Evolutionary conservation across 192 early-diverging fungal genomes (phyloP).

Genomic region (Bifiguratus adelaidae): DNA sequence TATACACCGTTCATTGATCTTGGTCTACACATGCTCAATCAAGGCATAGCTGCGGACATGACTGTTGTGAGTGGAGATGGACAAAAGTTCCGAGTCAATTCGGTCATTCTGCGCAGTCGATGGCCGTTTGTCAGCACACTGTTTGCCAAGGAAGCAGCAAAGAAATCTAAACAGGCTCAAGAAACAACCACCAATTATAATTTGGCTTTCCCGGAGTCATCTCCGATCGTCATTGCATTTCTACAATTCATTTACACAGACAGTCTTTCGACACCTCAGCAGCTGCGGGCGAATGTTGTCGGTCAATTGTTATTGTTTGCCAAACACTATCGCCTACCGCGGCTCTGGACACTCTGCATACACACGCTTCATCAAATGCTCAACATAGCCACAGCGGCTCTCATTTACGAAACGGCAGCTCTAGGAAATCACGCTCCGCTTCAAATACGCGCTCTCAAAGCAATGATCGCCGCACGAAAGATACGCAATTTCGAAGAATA

Average conservation of each 20-base stretch:
- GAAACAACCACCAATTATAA: conserved; percentile 20
- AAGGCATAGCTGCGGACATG: conserved; percentile 32
- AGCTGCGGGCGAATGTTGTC: conserved; percentile 49
- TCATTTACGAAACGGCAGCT: conserved; percentile 57
- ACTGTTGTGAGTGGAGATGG: conserved; percentile 26
- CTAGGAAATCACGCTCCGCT: conserved; percentile 49
- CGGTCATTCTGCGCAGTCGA: conserved; percentile 22
- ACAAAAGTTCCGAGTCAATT: conserved; percentile 30
- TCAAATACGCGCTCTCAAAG: conserved; percentile 42
- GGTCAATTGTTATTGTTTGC: conserved; percentile 50
- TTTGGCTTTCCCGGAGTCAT: conserved; percentile 26
- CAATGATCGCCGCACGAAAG: conserved; percentile 42
- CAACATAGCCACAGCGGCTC: conserved; percentile 43
- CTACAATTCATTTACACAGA: conserved; percentile 60
- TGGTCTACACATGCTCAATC: conserved; percentile 28
- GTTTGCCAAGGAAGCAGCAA: conserved; percentile 17
- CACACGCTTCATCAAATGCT: conserved; percentile 50
- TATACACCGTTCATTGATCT: conserved; percentile 34
- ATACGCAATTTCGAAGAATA: too few species aligned
- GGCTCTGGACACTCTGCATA: conserved; percentile 42
- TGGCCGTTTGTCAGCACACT: conserved; percentile 34
- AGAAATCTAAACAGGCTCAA: conserved; percentile 12
- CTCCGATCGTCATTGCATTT: conserved; percentile 41
- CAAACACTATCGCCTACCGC: conserved; percentile 42
- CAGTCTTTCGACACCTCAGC: conserved; percentile 48